Evolutionary conservation across 2,329 filamentous ascomycete genomes (phyloP), one percentile per base, ranked within the genome.

Genomic region (Mollisia scopiformis): DNA sequence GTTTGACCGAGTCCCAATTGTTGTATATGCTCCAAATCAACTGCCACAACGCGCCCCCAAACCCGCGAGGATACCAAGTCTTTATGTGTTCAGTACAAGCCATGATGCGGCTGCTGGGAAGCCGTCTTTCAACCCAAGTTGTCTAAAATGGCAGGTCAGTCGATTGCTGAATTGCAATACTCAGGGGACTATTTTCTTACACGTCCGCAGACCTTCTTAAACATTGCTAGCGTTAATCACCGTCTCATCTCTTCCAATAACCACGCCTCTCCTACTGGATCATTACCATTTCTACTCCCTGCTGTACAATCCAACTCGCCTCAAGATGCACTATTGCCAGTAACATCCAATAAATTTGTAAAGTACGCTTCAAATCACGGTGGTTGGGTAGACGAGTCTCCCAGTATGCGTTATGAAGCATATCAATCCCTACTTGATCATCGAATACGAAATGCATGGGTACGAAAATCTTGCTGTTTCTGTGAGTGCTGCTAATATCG

Each of bases 121-220:
- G 30, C 90, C 93, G 27, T 96, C 92, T 66, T 96, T 90, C 78
- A 98, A 98, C 74, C 95, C 95, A 11, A 87, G 88, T 61, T 99
- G 95, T 79, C 81, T 98, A 72, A 97, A 94, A 80, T 98, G 93
- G 93, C 95, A 98, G 90, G 92, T 94, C 70, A 68, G 86, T 75
- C 21, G 25, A n/a, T n/a, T n/a, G n/a, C n/a, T n/a, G n/a, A 19
- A 21, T 35, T 33, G 57, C 52, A 8, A 31, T 31, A 19, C 21
- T 11, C 43, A 23, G 28, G 27, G 28, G 35, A 49, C 27, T 21
- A 16, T 30, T 57, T 11, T 33, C 37, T 65, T 51, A 63, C 59
- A 30, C 43, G 53, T 59, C 55, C 54, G 57, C 62, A 96, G 92
- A 88, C 93, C 30, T 95, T 92, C 75, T 83, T 99, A 63, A 91